Conservation (phyloP, 345 rosid species). For the Litchi chinensis region DNA sequence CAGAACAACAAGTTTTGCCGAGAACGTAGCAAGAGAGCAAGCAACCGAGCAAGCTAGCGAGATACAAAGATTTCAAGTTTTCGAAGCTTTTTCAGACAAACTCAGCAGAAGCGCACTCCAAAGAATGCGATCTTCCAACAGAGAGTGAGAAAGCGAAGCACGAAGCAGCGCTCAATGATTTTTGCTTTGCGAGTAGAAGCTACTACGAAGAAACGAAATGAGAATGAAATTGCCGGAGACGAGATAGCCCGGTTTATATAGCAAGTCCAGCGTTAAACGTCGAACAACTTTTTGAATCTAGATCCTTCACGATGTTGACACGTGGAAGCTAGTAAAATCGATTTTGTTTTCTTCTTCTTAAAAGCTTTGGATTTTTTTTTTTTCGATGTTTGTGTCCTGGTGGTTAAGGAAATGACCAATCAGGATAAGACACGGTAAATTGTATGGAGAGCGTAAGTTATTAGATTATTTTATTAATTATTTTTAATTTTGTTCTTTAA, state of each 20-base stretch:
- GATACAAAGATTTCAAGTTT: no score
- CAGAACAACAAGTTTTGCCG: conserved; percentile 1
- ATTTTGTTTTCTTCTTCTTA: neutral
- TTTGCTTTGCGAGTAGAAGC: neutral
- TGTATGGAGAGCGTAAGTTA: no score
- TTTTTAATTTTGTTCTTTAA: no score
- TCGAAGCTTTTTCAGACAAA: neutral
- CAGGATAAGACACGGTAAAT: no score
- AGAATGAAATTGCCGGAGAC: neutral
- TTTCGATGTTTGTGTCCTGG: no score
- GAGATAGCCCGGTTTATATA: conserved; percentile 20
- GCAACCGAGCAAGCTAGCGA: neutral
- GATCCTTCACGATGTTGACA: conserved; percentile 27
- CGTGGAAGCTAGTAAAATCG: neutral
- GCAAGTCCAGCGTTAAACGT: neutral
- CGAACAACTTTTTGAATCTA: conserved; percentile 2
- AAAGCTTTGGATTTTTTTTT: neutral
- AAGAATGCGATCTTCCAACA: conserved; percentile 25
- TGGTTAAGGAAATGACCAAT: no score
- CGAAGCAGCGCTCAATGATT: neutral
- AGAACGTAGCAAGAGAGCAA: neutral
- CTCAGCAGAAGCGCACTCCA: conserved; percentile 44
- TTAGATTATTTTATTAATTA: no score
- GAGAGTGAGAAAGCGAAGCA: neutral
- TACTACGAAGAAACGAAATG: neutral